Evolutionary conservation across 768 basidiomycete genomes (phyloP).

Genomic region (Astraeus odoratus): DNA sequence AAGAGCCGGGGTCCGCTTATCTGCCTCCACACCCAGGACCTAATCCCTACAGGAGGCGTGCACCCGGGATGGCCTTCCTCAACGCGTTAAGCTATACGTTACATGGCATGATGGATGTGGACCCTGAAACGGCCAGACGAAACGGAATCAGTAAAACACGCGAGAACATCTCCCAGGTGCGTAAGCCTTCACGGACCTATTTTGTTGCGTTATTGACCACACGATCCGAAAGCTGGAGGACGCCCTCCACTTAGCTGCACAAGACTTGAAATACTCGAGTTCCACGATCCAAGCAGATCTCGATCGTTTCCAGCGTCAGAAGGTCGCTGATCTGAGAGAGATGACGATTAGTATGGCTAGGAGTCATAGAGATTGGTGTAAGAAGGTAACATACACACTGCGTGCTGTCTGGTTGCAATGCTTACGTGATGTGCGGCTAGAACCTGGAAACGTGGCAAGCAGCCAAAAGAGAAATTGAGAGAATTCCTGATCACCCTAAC

Average conservation of each 20-base stretch:
- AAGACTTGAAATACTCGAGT: conserved; percentile 94
- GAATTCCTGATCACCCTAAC: conserved; percentile 90
- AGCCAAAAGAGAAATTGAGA: conserved; percentile 84
- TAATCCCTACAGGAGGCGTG: conserved; percentile 52
- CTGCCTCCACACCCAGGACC: conserved; percentile 79
- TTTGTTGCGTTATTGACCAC: conserved; percentile 12
- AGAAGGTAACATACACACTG: conserved; percentile 53
- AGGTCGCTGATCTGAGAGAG: conserved; percentile 91
- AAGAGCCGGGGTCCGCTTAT: conserved; percentile 41
- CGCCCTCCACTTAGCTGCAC: conserved; percentile 84
- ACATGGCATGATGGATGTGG: conserved; percentile 98
- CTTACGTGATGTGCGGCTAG: conserved; percentile 35
- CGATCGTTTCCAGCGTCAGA: conserved; percentile 97
- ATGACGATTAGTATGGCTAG: conserved; percentile 89
- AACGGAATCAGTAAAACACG: conserved; percentile 92
- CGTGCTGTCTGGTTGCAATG: conserved; percentile 4
- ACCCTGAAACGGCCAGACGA: conserved; percentile 91
- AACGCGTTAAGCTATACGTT: conserved; percentile 91
- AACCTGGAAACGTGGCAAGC: conserved; percentile 98
- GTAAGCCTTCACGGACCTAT: conserved; percentile 8
- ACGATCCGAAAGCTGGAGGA: conserved; percentile 71
- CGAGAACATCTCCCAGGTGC: conserved; percentile 91
- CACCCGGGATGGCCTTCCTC: conserved; percentile 80
- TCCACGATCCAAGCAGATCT: conserved; percentile 96
- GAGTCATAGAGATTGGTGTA: conserved; percentile 94